Percentiles rank a stretch among this genome's conserved stretches.
These are phyloP conservation scores for Cornus suecica DNA, from an alignment of 148 eudicot species.

Conservation along the genomic window DNA sequence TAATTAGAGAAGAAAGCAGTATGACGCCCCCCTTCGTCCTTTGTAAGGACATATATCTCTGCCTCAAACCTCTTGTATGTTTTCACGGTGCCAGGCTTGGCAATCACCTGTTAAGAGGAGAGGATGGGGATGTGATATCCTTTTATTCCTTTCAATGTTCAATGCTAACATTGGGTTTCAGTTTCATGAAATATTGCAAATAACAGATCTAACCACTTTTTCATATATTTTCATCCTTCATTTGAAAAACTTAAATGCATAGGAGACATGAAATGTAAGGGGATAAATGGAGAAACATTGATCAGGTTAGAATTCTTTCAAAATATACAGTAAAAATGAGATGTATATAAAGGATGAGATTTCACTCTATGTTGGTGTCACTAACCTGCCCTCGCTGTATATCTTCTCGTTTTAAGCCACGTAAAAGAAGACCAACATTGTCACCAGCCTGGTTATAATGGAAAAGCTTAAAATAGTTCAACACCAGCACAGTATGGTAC, in stretches of 20 bases:
- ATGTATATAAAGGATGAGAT: no score
- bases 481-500: background rate
- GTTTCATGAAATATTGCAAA: constrained; percentile 1
- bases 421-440: constrained; percentile 94
- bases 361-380: background rate
- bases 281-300: background rate
- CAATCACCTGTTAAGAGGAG: constrained; percentile 56
- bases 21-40: constrained; percentile 97
- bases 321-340: no score
- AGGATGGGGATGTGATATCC: constrained; percentile 8
- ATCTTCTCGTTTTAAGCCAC: constrained; percentile 88
- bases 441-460: constrained; percentile 78
- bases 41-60: constrained; percentile 89
- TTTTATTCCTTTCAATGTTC: constrained; percentile 3
- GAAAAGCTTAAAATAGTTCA: constrained; percentile 13
- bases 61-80: constrained; percentile 85
- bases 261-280: background rate
- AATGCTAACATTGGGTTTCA: background rate
- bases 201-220: background rate
- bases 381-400: constrained; percentile 81
- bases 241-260: background rate
- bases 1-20: constrained; percentile 83
- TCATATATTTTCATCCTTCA: background rate
- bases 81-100: constrained; percentile 75
- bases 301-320: background rate